Base-by-base conservation (phyloP, 345 rosid species). In the Abelmoschus esculentus region DNA sequence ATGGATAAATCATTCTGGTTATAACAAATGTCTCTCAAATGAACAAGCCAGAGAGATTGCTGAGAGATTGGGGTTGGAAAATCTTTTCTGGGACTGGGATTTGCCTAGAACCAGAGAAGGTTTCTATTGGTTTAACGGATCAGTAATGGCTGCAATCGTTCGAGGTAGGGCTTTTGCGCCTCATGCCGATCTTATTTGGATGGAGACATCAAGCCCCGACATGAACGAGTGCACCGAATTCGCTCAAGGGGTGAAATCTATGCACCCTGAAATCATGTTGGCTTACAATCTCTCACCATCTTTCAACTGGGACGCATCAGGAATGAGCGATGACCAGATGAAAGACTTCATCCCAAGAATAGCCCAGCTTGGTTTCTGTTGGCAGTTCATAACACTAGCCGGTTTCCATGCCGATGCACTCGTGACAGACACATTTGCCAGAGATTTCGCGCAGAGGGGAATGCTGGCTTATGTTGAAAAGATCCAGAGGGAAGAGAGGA, bases 71-170 rank as follows among this genome's bases (percentile, higher is more conserved):
- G 96, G 97, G 19, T 73, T 89, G 28, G 77, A 81, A 3, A 86
- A 90, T 75, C 84, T 96, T 14, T 96, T 89, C 81, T 96, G 97
- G 98, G 97, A 96, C 81, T 89, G 98, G 96, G 97, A 90, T 81
- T 76, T 96, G 73, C 90, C 98, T 0, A 78, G 99, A 79, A 89
- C 97, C 66, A 84, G 97, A 60, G 98, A 96, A 86, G 98, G 99
- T 47, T 92, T 96, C 71, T 92, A 96, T 66, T 74, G 98, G 73
- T 96, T 92, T 77, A 80, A 89, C 72, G 98, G 99, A 42, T 92
- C 96, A 0, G 97, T 92, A 1, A 61, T 28, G 76, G 97, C 97
- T 3, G 98, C 98, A 0, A 71, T 92, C 13, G 88, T 96, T 12
- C 96, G 92, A 2, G 97, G 98, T 2, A 77, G 92, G 90, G 96